Evolutionary conservation across 768 basidiomycete species (phyloP).

Genomic region (Kwoniella bestiolae): DNA sequence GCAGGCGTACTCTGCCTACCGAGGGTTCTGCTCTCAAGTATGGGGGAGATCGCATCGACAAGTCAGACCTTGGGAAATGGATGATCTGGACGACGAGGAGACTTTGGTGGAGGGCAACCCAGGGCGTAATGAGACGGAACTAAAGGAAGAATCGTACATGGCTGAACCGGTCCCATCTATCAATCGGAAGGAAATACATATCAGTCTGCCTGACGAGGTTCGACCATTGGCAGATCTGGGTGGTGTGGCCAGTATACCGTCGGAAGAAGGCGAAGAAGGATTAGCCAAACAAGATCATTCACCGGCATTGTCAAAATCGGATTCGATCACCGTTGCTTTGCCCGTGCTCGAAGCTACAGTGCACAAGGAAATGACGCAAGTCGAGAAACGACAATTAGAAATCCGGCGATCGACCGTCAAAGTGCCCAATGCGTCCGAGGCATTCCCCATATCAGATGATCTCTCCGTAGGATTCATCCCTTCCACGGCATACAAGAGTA

Average conservation of each 20-base stretch:
- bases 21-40: conserved; percentile 51
- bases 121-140: conserved; percentile 5
- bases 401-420: conserved; percentile 44
- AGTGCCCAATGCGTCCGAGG: conserved; percentile 31
- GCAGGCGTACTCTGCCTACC: conserved; percentile 47
- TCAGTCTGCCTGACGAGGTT: conserved; percentile 22
- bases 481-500: not conserved
- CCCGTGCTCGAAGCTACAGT: conserved; percentile 9
- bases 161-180: not conserved
- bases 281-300: not conserved
- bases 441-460: conserved; percentile 40
- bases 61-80: conserved; percentile 52
- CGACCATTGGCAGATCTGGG: conserved; percentile 35
- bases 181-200: not conserved
- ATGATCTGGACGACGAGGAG: conserved; percentile 38
- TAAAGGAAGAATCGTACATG: not conserved
- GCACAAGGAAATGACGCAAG: conserved; percentile 17
- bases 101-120: conserved; percentile 10
- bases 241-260: conserved; percentile 16
- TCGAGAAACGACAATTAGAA: conserved; percentile 25
- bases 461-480: not conserved
- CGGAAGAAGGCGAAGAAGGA: conserved; percentile 13
- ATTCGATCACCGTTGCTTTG: conserved; percentile 5
- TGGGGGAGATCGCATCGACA: conserved; percentile 46
- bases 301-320: conserved; percentile 11